phyloP scores from a whole-genome alignment of 2,329 filamentous ascomycete species.

The Fusarium robinianum region DNA sequence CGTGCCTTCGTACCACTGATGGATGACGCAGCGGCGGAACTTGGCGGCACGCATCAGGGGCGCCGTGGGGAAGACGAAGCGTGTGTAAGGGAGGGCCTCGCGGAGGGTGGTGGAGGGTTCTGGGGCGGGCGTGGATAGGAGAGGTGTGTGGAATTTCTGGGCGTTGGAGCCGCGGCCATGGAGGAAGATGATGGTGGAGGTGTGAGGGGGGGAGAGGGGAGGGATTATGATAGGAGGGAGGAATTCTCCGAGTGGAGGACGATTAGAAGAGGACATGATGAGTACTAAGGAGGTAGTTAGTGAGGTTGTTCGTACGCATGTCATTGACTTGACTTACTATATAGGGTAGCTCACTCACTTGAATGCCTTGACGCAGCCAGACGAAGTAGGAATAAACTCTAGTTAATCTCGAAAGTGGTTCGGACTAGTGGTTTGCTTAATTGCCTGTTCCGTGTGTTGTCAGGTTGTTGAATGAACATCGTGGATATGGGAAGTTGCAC shows the following conservation, averaged over 20 bases:
- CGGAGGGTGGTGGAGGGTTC: conserved; percentile 31
- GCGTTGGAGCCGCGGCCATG: conserved; percentile 54
- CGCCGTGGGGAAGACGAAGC: conserved; percentile 57
- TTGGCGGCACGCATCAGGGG: conserved; percentile 41
- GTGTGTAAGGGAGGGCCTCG: conserved; percentile 47
- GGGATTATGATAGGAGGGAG: conserved; percentile 26
- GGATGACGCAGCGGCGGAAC: conserved; percentile 40
- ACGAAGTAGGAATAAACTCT: too few species aligned
- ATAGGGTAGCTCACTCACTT: too few species aligned
- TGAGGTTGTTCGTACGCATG: not conserved
- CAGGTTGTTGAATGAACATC: too few species aligned
- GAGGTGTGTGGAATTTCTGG: conserved; percentile 44
- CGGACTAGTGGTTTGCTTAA: too few species aligned
- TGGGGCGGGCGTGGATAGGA: conserved; percentile 40
- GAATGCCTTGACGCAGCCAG: too few species aligned
- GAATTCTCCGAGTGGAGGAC: conserved; percentile 30
- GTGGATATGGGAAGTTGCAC: too few species aligned
- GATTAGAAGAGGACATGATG: not conserved
- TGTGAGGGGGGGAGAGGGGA: conserved; percentile 41
- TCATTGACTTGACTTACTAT: too few species aligned
- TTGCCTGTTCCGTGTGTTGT: too few species aligned
- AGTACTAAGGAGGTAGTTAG: too few species aligned
- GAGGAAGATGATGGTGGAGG: conserved; percentile 53
- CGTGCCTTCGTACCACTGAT: conserved; percentile 45
- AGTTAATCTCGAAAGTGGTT: too few species aligned